Base-by-base conservation (phyloP, 768 basidiomycete species). In the Psilocybe cubensis region DNA sequence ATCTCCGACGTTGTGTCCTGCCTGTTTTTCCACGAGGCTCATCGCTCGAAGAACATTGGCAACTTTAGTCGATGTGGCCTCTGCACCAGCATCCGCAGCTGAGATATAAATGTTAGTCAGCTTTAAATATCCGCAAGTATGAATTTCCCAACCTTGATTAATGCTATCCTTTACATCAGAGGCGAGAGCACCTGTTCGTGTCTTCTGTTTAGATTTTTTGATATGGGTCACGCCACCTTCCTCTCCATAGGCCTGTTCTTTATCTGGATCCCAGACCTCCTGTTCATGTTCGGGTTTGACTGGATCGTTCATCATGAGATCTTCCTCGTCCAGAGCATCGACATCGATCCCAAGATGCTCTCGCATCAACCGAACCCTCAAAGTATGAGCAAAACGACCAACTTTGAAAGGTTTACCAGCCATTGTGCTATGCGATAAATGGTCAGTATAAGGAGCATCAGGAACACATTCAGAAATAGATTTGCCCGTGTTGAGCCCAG, bases 311-410 rank as follows among this genome's bases (percentile, higher is more conserved):
- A 76, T 72, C 79, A 82, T 83, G 18, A 88, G 72, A 50, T 91
- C 87, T 51, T 91, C 90, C 62, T 94, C 90, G 42, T 85, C 83
- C 64, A 97, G 76, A 2, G 85, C 81, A 68, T 99, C 97, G 27
- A 98, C 95, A 69, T 99, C 94, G 55, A 98, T 80, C 2, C 97
- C 97, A 57, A 97, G 79, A 69, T 99, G 97, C 68, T 99, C 97
- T 61, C 91, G 83, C 97, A 99, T 99, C 58, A 99, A 78, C 17
- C 96, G 86, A 44, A 98, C 81, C 5, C 97, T 89, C 10, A 99
- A 80, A 3, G 91, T 91, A 72, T 99, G 97, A 2, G 96, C 95
- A 72, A 97, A 99, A 23, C 96, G 89, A 18, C 97, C 97, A 57
- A 98, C 96, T 81, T 93, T 86, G 80, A 91, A 98, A 0, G 95